Base-by-base conservation (phyloP, 2,329 filamentous ascomycete genomes). In the Zalaria obscura region DNA sequence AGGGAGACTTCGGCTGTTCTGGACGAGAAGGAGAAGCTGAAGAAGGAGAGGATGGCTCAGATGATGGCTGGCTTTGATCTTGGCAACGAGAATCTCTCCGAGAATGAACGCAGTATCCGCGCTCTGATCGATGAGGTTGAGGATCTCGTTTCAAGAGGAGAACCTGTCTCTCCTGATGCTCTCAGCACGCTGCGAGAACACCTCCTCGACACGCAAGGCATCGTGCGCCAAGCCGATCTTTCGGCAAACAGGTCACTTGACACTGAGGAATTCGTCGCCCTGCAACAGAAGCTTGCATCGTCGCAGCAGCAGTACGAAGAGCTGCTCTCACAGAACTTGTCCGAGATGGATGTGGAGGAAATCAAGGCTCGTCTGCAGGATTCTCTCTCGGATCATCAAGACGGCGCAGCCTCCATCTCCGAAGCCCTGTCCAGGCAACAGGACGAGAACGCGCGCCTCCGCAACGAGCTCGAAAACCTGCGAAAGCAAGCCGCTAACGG, bases 11-110 rank as follows among this genome's bases (percentile, higher is more conserved):
- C 77, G 36, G 87, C 87, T 5, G 81, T 86, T 10, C 68, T 93
- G 18, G 89, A 96, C 52, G 91, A 96, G 65, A 98, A 98, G 72
- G 93, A 96, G 65, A 89, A 87, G 71, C 88, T 87, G 68, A 98
- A 98, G 73, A 86, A 88, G 1, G 91, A 98, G 67, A 91, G 93
- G 65, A 98, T 98, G 91, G 91, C 91, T 35, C 84, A 95, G 73
- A 98, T 98, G 91, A 95, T 98, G 89, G 91, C 91, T 45, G 87
- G 89, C 3, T 96, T 98, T 54, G 89, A 98, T 55, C 75, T 98
- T 29, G 89, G 87, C 36, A 81, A 83, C 38, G 88, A 95, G 44
- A 80, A 93, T 28, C 93, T 96, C 60, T 94, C 87, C 51, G 83
- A 91, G 44, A 94, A 94, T 52, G 91, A 98, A 62, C 76, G 80